phyloP scores from a whole-genome alignment of 495 filamentous ascomycete genomes.

The Darksidea phi region DNA sequence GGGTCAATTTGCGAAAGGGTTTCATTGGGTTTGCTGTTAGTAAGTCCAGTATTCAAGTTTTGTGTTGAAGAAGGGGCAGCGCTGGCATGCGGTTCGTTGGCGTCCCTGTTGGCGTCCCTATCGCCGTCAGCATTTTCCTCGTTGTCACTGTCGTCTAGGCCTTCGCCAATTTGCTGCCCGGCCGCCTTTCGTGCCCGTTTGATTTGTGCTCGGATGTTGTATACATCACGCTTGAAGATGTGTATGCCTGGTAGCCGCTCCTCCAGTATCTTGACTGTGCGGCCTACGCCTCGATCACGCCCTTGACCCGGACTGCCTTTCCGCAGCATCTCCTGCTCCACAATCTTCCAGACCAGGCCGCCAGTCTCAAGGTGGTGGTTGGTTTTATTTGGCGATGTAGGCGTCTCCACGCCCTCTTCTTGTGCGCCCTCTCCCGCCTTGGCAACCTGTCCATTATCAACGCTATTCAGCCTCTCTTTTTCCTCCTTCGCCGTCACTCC shows the following conservation, averaged over 20 bases:
- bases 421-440: not conserved
- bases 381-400: not conserved
- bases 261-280: constrained; percentile 29
- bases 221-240: constrained; percentile 37
- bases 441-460: not conserved
- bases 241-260: constrained; percentile 32
- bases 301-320: constrained; percentile 29
- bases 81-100: not conserved
- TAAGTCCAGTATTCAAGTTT: not conserved
- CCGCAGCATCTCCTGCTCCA: constrained; percentile 35
- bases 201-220: constrained; percentile 36
- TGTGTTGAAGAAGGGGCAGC: not conserved
- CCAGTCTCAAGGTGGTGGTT: constrained; percentile 23
- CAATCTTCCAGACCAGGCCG: constrained; percentile 30
- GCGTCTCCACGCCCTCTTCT: not conserved
- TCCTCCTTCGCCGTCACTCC: constrained; percentile 35
- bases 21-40: not conserved
- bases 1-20: constrained; percentile 30
- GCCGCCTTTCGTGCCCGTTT: constrained; percentile 32
- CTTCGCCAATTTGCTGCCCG: constrained; percentile 28
- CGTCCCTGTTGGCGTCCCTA: not conserved
- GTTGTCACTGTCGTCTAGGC: constrained; percentile 20
- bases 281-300: constrained; percentile 28
- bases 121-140: not conserved
- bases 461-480: constrained; percentile 7